Evolutionary conservation across 2,329 filamentous ascomycete species (phyloP), one percentile per base, ranked within the genome.

Genomic region (Diaporthe sp.): DNA sequence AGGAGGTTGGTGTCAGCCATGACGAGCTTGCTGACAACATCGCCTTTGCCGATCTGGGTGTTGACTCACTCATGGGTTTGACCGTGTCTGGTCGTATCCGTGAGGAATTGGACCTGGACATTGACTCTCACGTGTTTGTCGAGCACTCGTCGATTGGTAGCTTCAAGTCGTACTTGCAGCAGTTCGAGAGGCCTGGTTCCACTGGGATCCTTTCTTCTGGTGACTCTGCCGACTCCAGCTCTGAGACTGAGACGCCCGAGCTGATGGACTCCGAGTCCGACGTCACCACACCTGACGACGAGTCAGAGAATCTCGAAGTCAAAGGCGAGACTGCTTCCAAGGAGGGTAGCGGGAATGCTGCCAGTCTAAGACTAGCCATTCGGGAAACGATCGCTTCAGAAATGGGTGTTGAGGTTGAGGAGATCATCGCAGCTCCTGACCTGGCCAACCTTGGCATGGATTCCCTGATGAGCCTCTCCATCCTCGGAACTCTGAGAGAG

Each of bases 311-410:
- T 70, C 88, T 88, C 68, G 86, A 86, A 0, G 81, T 85, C 71
- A 89, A 90, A 79, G 84, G 85, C 22, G 85, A 86, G 17, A 77
- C 73, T 25, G 76, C 72, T 9, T n/a, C 75, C 37, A 77, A 68
- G 49, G 65, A 79, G 31, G 86, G 85, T 76, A 81, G 84, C 63
- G n/a, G n/a, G 5, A 42, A 57, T 37, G 83, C 86, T 78, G 83
- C 86, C 78, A 85, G 87, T 81, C 80, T 90, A 51, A 84, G 88
- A 85, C 80, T 86, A 81, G 82, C 89, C 79, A 88, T 94, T 63
- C 91, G 93, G 82, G 88, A 90, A 72, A 93, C 92, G 74, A 91
- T 94, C 77, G 90, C 92, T n/a, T 87, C 89, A 51, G 93, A 94
- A 82, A 94, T 94, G 89, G 92, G 92, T 75, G 90, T 94, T n/a